phyloP scores from a whole-genome alignment of 2,329 filamentous ascomycete species.

The Sarocladium strictum region DNA sequence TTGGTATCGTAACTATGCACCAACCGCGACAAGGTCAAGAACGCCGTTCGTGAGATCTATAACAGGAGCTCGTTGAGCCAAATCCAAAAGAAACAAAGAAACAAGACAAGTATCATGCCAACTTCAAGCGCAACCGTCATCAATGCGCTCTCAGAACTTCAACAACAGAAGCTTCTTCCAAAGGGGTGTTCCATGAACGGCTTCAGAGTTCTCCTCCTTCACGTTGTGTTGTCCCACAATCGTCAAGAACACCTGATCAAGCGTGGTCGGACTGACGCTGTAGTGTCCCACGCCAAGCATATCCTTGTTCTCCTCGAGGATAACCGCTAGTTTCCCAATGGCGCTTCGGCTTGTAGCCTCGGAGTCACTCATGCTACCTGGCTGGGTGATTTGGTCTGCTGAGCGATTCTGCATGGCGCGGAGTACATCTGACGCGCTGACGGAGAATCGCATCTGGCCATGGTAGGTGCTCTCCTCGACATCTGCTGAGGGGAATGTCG shows the following conservation, averaged over 20 bases:
- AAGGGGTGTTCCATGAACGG: slow-evolving; percentile 19
- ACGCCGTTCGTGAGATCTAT: too few relatives aligned
- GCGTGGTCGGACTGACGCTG: slow-evolving; percentile 76
- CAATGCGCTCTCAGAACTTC: not conserved
- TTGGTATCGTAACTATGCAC: not conserved
- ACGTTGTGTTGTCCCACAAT: slow-evolving; percentile 80
- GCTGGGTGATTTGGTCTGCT: slow-evolving; percentile 17
- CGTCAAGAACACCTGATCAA: slow-evolving; percentile 85
- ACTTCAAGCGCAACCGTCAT: too few relatives aligned
- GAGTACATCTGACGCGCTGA: slow-evolving; percentile 47
- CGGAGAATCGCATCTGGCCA: slow-evolving; percentile 80
- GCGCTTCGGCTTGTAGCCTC: slow-evolving; percentile 36
- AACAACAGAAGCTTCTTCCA: slow-evolving; percentile 12
- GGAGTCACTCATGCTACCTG: slow-evolving; percentile 6
- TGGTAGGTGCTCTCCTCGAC: slow-evolving; percentile 74
- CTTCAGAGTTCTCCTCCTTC: slow-evolving; percentile 61
- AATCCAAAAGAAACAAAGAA: too few relatives aligned
- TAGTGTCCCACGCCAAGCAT: slow-evolving; percentile 75
- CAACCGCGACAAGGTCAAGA: too few relatives aligned
- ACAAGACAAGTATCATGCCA: too few relatives aligned
- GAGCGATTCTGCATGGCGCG: slow-evolving; percentile 11
- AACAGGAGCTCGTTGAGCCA: too few relatives aligned
- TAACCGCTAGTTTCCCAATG: slow-evolving; percentile 63
- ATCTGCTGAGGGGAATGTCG: slow-evolving; percentile 55
- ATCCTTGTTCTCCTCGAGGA: slow-evolving; percentile 66